Percentiles rank a stretch among this genome's conserved stretches.
These are phyloP conservation scores for Saitozyma podzolica DNA, from an alignment of 768 basidiomycete species.

Conservation along the genomic window DNA sequence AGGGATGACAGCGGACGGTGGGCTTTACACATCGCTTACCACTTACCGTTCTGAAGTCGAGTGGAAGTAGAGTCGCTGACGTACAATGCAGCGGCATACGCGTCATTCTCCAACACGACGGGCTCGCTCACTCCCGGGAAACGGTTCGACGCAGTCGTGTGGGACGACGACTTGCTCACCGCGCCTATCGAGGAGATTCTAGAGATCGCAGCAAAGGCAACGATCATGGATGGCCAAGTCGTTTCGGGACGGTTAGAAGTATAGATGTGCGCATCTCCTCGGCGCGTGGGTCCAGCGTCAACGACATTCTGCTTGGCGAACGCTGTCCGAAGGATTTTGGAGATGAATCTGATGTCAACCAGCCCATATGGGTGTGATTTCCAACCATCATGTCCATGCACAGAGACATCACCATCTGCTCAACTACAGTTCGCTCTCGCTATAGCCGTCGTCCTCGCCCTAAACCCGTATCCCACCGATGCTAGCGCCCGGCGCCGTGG, in stretches of 20 bases:
- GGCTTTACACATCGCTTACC: conserved; percentile 9
- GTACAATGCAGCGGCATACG: conserved; percentile 66
- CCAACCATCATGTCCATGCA: too few species aligned
- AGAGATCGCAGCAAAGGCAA: conserved; percentile 66
- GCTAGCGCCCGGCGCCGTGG: too few species aligned
- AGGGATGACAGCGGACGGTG: conserved; percentile 75
- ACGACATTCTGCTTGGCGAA: too few species aligned
- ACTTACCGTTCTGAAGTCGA: neutral
- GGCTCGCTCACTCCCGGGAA: conserved; percentile 77
- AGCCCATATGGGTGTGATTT: too few species aligned
- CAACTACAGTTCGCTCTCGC: too few species aligned
- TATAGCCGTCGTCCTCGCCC: too few species aligned
- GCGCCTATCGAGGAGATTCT: conserved; percentile 63
- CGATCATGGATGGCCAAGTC: conserved; percentile 71
- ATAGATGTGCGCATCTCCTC: too few species aligned
- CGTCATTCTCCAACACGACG: conserved; percentile 67
- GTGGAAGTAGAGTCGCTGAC: neutral
- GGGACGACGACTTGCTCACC: conserved; percentile 77
- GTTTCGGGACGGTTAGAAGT: conserved; percentile 59
- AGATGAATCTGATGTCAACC: too few species aligned
- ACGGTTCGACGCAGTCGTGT: conserved; percentile 81
- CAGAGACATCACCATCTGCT: too few species aligned
- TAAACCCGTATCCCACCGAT: too few species aligned
- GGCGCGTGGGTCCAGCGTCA: too few species aligned
- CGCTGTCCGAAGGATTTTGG: too few species aligned